These are phyloP conservation scores for Lepidium didymum DNA, from an alignment of 345 rosid genomes.

Conservation along the genomic window DNA sequence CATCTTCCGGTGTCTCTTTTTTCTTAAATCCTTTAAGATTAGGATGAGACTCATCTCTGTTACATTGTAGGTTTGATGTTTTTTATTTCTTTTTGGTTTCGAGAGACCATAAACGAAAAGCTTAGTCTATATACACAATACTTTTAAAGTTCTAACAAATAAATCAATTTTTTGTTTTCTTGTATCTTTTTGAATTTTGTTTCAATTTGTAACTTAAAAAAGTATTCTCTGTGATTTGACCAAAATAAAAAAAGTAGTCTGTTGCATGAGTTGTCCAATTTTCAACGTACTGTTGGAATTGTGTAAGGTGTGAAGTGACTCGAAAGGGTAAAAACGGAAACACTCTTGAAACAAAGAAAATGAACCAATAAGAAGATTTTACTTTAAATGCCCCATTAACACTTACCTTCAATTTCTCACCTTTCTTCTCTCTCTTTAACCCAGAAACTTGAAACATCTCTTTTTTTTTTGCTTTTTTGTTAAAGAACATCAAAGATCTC, in stretches of 20 bases:
- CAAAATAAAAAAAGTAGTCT: background rate
- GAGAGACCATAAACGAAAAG: slow-evolving; percentile 12
- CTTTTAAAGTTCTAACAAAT: slow-evolving; percentile 11
- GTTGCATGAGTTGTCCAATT: slow-evolving; percentile 12
- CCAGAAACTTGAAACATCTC: background rate
- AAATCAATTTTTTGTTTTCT: background rate
- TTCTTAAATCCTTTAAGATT: background rate
- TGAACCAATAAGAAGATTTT: slow-evolving; percentile 17
- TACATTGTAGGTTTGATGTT: background rate
- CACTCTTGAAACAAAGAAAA: background rate
- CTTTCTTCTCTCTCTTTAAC: background rate
- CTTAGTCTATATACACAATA: slow-evolving; percentile 7
- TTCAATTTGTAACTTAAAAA: slow-evolving; percentile 1
- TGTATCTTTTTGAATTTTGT: background rate
- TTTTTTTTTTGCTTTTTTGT: too few relatives aligned
- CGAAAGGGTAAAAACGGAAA: slow-evolving; percentile 16
- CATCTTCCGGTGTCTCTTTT: background rate
- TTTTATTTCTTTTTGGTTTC: background rate
- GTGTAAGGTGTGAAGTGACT: background rate
- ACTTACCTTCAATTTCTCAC: background rate
- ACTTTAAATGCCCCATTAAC: background rate
- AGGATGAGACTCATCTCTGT: slow-evolving; percentile 6
- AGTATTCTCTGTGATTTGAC: too few relatives aligned
- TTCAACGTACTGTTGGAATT: slow-evolving; percentile 10
- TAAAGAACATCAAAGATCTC: too few relatives aligned